Percentiles rank a stretch among this genome's conserved stretches.
Conservation (phyloP, 78 protist genomes). For the Dictyostelium intermedium region DNA sequence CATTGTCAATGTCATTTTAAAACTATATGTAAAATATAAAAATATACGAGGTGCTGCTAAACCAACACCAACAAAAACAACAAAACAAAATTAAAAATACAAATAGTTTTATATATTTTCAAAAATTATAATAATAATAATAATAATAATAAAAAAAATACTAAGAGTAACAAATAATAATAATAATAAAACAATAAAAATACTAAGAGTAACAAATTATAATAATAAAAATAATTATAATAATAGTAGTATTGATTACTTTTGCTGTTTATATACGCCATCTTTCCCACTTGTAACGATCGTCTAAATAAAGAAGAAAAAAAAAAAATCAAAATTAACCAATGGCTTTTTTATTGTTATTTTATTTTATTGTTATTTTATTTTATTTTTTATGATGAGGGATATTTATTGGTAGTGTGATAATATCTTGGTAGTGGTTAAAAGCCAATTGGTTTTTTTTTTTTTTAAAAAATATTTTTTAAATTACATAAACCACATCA, state of each 20-base stretch:
- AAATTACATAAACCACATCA: background rate
- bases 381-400: no score
- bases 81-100: background rate
- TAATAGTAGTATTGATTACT: background rate
- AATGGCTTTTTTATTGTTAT: no score
- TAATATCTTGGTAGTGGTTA: background rate
- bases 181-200: background rate
- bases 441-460: background rate
- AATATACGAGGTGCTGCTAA: background rate
- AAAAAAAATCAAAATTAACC: no score
- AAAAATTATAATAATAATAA: background rate
- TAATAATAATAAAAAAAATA: background rate
- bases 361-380: no score
- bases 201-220: no score
- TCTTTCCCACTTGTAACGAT: background rate
- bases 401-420: background rate
- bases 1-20: conserved; percentile 53
- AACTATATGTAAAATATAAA: conserved; percentile 9
- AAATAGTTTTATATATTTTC: background rate
- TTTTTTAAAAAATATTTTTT: no score
- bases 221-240: no score
- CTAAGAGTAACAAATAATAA: background rate
- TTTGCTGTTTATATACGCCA: background rate
- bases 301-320: background rate
- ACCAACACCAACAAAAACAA: background rate